These are phyloP conservation scores for Macrophomina phaseolina DNA, from an alignment of 2,329 filamentous ascomycete species.

Conservation along the genomic window DNA sequence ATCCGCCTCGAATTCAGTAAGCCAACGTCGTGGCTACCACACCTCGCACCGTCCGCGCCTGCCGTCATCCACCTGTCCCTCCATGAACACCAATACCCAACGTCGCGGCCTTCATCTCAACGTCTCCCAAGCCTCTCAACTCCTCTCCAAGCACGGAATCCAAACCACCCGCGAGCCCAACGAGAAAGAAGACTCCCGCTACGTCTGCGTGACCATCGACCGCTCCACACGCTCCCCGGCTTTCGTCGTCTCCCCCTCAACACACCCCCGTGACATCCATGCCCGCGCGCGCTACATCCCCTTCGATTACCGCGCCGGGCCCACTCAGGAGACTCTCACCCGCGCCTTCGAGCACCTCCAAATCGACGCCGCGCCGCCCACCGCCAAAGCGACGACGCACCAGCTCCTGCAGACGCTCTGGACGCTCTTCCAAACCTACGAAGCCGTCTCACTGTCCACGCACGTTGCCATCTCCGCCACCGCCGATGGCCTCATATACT, in stretches of 20 bases:
- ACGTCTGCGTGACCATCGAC: conserved; percentile 70
- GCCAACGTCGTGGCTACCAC: conserved; percentile 58
- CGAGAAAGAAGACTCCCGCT: conserved; percentile 51
- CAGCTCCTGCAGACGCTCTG: conserved; percentile 61
- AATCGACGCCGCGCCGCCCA: conserved; percentile 54
- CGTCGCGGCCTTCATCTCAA: conserved; percentile 62
- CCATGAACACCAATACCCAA: conserved; percentile 39
- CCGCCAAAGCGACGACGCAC: conserved; percentile 53
- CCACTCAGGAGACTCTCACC: conserved; percentile 46
- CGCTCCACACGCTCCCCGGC: conserved; percentile 67
- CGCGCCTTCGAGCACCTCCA: conserved; percentile 59
- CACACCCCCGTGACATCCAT: conserved; percentile 49
- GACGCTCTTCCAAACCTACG: conserved; percentile 66
- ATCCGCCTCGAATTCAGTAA: conserved; percentile 37
- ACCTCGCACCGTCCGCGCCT: conserved; percentile 35
- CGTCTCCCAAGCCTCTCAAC: conserved; percentile 58
- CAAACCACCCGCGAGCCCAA: conserved; percentile 50
- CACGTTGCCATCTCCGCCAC: conserved; percentile 50
- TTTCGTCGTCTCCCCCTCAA: conserved; percentile 64
- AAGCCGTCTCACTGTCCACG: conserved; percentile 67
- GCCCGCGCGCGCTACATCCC: conserved; percentile 61
- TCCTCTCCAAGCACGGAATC: conserved; percentile 61
- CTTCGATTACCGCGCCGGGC: conserved; percentile 63
- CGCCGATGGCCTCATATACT: conserved; percentile 52
- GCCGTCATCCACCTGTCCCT: background rate